Percentiles rank a stretch among this genome's conserved stretches.
These are phyloP conservation scores for Parathielavia appendiculata DNA, from an alignment of 495 filamentous ascomycete species.

Conservation along the genomic window DNA sequence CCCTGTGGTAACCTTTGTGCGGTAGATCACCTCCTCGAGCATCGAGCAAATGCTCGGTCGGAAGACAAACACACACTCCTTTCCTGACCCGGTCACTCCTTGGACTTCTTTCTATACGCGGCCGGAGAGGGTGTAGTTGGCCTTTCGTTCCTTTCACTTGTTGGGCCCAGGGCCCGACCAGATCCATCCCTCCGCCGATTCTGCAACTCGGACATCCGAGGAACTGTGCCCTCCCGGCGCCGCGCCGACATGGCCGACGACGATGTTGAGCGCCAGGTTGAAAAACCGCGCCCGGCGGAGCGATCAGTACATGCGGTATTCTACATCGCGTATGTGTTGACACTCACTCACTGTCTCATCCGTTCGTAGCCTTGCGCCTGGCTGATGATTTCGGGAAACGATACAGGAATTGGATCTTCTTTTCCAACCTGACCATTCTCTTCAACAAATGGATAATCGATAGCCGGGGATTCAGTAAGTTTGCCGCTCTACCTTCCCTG, in stretches of 20 bases:
- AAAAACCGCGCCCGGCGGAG: constrained; percentile 20
- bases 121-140: no score
- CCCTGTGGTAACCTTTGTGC: no score
- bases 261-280: constrained; percentile 23
- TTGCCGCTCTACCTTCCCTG: neutral
- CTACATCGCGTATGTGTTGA: constrained; percentile 23
- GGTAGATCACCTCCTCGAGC: no score
- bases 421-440: constrained; percentile 83
- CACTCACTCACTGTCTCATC: neutral
- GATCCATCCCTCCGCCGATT: neutral
- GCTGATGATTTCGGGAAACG: neutral
- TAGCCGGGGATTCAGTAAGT: constrained; percentile 72
- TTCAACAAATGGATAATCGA: constrained; percentile 93
- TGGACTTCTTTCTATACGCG: no score
- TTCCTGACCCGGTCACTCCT: neutral
- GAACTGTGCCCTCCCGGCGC: neutral
- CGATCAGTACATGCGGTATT: constrained; percentile 20
- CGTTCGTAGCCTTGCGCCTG: neutral
- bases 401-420: constrained; percentile 73
- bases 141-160: no score
- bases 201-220: neutral
- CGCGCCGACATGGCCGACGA: constrained; percentile 20
- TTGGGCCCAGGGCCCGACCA: neutral
- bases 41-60: no score
- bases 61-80: neutral